Evolutionary conservation across 1,284 basidiomycete species (phyloP), one percentile per base, ranked within the genome.

Genomic region (Fomitopsis schrenkii): DNA sequence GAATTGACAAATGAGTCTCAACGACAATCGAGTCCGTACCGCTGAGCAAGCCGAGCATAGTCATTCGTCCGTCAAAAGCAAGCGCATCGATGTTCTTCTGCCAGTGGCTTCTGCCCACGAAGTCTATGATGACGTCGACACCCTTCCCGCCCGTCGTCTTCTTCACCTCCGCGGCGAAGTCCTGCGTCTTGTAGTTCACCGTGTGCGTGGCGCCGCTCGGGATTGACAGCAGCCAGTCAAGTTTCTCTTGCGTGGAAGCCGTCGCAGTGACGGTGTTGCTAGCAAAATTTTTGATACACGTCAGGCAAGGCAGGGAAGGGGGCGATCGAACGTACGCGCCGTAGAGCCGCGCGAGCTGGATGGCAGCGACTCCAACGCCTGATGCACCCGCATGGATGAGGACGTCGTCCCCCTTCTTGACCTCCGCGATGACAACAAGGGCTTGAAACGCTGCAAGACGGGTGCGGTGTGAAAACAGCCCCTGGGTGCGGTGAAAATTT

Each of bases 361-460:
- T 94, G 3, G 94, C 94, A 2, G 95, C 91, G 15, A 97, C 76
- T 2, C 96, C 96, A 2, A 98, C 95, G 56, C 95, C 94, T 9
- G 91, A 93, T 3, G 93, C 94, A 9, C 90, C 94, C 28, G 94
- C 94, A 71, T 97, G 96, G 28, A 98, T 82, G 22, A 98, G 81
- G 10, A 94, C 91, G 67, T 91, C 78, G 57, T 94, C 89, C 36
- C 87, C 88, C 65, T 80, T 72, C 70, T 89, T 83, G 54, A 95
- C 70, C 65, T 89, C 81, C 2, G 88, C 90, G 63, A 88, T 85
- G 35, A 89, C 73, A 62, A 91, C 80, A 26, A 96, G 75, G 0
- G 91, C 93, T 71, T 95, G 93, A 76, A 88, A 96, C 10, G 94
- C 94, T 90, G 67, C 19, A 50, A 12, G 17, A 15, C 3, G n/a